Conservation (phyloP, 305 asterid species). For the Fraxinus albicans region DNA sequence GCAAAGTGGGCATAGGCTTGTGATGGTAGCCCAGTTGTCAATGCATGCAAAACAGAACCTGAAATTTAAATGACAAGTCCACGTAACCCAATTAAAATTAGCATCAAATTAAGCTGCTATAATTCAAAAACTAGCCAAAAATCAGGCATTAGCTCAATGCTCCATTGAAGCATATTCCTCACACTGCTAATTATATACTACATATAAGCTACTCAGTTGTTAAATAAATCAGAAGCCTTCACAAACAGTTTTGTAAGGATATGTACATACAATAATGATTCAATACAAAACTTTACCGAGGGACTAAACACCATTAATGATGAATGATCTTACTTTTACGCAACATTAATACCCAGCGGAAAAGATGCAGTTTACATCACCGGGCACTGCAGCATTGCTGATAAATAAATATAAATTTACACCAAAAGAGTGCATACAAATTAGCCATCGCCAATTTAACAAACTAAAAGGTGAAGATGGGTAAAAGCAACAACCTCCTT, state of each 20-base stretch:
- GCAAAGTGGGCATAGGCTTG: conserved; percentile 97
- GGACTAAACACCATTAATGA: not conserved
- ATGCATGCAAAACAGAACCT: conserved; percentile 99
- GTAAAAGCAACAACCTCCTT: conserved; percentile 1
- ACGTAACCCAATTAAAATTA: conserved; percentile 23
- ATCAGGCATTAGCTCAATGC: not conserved
- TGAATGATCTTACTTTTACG: not conserved
- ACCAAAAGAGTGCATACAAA: not conserved
- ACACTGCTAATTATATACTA: not conserved
- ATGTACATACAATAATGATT: conserved; percentile 1
- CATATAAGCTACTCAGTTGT: not conserved
- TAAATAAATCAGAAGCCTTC: conserved; percentile 14
- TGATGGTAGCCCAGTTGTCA: conserved; percentile 99
- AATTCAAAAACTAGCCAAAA: conserved; percentile 9
- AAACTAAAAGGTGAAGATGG: not conserved
- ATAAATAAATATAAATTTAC: not conserved
- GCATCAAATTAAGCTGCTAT: conserved; percentile 16
- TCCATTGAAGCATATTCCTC: not conserved
- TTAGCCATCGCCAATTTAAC: not conserved
- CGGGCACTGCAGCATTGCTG: not conserved
- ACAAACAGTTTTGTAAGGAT: conserved; percentile 4
- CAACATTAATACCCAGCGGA: not conserved
- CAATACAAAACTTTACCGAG: not conserved
- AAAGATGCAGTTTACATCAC: not conserved
- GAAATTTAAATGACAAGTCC: conserved; percentile 38